Evolutionary conservation across 192 early-diverging fungal genomes (phyloP), one percentile per base, ranked within the genome.

Genomic region (Coemansia reversa): DNA sequence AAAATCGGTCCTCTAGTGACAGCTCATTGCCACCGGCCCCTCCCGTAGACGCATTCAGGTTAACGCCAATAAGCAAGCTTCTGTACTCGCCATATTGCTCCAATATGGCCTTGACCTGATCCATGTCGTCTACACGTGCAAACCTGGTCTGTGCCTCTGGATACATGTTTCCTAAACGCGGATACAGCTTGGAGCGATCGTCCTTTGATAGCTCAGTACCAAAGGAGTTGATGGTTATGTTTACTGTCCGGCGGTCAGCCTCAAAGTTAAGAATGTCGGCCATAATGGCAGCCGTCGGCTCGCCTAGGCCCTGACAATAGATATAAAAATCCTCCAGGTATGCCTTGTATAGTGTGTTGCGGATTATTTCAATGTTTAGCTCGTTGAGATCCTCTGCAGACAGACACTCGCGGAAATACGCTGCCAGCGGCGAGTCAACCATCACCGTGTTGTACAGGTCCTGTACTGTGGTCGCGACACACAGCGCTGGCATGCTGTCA

Each of bases 361-460:
- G 88, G 73, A 99, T 99, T 59, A 99, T 98, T 72, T 99, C 97
- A 84, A 99, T 99, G 81, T 99, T 98, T 75, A 99, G 86, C 83
- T 99, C 97, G 73, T 99, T 95, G 62, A 99, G 79, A 75, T 99
- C 97, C 66, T 97, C 91, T 35, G 95, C 96, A 14, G 91, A 93
- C 25, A 99, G 80, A 62, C 94, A 98, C 72, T 99, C 93, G 65
- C 91, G 89, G 77, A 99, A 99, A 72, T 99, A 99, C 55, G 94
- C 92, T 0, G 96, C 97, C 90, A 97, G 79, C 24, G 96, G 97
- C 23, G 97, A 94, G 75, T 99, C 97, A 5, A 99, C 89, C 71
- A 99, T 70, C 2, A 97, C 96, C 7, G 95, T 98, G 80, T 87
- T 92, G 81, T 94, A 99, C 29, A 99, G 79, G 67, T 99, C 97